A percentile compares a stretch with the other conserved stretches of the same genome.
Evolutionary conservation across 192 early-diverging fungal species (phyloP).

Genomic region (Geranomyces variabilis): DNA sequence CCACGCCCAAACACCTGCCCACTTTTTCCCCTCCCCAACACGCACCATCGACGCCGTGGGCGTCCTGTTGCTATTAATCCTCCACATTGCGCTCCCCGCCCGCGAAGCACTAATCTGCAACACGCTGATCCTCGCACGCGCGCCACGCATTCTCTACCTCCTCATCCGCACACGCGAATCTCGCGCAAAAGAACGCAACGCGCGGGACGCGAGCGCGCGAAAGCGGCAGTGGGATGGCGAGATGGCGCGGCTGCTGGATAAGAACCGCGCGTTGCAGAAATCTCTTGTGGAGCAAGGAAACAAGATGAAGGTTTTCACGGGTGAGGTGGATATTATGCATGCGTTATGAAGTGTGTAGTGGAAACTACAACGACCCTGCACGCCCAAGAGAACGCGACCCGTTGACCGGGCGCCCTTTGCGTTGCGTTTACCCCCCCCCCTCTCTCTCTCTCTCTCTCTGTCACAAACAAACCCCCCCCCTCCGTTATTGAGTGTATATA

Average conservation of each 20-base stretch:
- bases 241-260: neutral
- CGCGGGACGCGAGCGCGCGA: neutral
- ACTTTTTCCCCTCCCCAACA: constrained; percentile 3
- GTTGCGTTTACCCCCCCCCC: too few relatives aligned
- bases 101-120: constrained; percentile 20
- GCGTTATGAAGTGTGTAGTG: too few relatives aligned
- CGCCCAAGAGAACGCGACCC: too few relatives aligned
- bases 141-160: constrained; percentile 1
- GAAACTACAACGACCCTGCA: too few relatives aligned
- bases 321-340: constrained; percentile 23
- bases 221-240: constrained; percentile 16
- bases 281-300: neutral
- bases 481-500: too few relatives aligned
- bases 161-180: neutral
- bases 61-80: constrained; percentile 10
- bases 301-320: constrained; percentile 22
- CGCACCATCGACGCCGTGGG: constrained; percentile 14
- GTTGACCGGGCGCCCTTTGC: too few relatives aligned
- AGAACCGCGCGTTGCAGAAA: constrained; percentile 4
- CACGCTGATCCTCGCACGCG: constrained; percentile 6
- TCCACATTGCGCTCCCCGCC: constrained; percentile 21
- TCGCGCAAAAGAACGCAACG: neutral
- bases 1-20: neutral
- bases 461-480: too few relatives aligned
- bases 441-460: too few relatives aligned